phyloP scores from a whole-genome alignment of 2,329 filamentous ascomycete genomes.

The Ophiostoma sp. region DNA sequence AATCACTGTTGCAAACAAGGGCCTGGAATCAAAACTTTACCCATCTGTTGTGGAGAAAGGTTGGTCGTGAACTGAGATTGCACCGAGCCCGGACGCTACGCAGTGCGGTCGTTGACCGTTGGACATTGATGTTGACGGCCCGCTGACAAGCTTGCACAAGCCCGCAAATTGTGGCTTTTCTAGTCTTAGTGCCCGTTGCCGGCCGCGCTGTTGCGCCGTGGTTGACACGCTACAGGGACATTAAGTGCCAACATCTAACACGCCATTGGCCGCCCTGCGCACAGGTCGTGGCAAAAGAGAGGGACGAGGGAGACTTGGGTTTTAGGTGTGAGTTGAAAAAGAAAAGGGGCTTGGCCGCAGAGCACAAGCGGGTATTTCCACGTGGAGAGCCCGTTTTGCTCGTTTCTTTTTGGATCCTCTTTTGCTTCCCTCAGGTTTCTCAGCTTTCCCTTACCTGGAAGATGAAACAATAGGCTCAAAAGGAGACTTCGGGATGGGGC shows the following conservation, averaged over 20 bases:
- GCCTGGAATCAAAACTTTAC: background rate
- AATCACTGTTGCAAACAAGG: background rate
- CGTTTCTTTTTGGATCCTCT: background rate
- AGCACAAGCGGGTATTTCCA: background rate
- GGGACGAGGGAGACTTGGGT: background rate
- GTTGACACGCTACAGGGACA: background rate
- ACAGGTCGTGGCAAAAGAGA: background rate
- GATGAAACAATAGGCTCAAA: background rate
- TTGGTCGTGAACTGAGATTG: background rate
- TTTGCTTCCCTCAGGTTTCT: background rate
- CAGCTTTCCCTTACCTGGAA: background rate
- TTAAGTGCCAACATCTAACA: background rate
- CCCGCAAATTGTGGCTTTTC: background rate
- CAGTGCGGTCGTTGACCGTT: background rate
- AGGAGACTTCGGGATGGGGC: slow-evolving; percentile 3
- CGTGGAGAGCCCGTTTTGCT: background rate
- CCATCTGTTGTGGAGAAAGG: background rate
- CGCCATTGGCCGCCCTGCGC: background rate
- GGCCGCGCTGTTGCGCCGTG: background rate
- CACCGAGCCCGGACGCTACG: background rate
- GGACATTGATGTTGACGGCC: background rate
- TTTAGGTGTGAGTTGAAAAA: background rate
- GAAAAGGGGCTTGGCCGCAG: background rate
- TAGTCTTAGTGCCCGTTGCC: slow-evolving; percentile 5
- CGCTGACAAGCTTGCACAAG: background rate